phyloP scores from a whole-genome alignment of 257 asterid species.

The Gentiana macrophylla region DNA sequence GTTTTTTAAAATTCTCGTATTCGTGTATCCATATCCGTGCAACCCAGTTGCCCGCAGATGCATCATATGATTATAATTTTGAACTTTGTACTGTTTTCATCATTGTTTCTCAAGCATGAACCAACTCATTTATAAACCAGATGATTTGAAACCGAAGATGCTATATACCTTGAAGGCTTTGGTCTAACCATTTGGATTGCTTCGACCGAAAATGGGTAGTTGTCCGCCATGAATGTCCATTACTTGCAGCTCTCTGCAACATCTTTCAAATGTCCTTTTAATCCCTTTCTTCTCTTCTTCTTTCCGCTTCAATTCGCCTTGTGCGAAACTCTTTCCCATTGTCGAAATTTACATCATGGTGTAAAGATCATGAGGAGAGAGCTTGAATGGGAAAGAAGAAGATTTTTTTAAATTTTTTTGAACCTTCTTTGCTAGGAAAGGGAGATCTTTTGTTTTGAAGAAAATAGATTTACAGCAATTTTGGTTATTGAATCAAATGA shows the following conservation, averaged over 20 bases:
- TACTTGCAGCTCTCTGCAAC: conserved; percentile 39
- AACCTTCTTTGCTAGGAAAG: neutral
- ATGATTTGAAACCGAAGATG: neutral
- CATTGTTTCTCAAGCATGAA: too few species aligned
- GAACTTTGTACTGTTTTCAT: too few species aligned
- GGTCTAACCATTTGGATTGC: conserved; percentile 40
- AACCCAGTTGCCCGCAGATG: too few species aligned
- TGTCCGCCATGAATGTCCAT: conserved; percentile 45
- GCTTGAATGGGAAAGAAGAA: conserved; percentile 6
- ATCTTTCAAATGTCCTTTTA: conserved; percentile 9
- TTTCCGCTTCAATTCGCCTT: neutral
- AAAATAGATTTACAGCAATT: neutral
- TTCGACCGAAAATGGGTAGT: conserved; percentile 40
- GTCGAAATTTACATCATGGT: neutral
- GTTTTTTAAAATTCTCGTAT: too few species aligned
- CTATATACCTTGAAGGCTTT: conserved; percentile 28
- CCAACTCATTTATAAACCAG: too few species aligned
- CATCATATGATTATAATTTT: too few species aligned
- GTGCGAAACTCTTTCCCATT: conserved; percentile 5
- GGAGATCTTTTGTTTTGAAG: neutral
- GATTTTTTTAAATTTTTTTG: neutral
- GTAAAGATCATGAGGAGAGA: conserved; percentile 4
- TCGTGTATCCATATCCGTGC: too few species aligned
- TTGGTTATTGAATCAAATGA: conserved; percentile 11
- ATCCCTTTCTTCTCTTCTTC: conserved; percentile 7